Conservation (phyloP, 2,329 filamentous ascomycete species). For the Alternaria novae-zelandiae region DNA sequence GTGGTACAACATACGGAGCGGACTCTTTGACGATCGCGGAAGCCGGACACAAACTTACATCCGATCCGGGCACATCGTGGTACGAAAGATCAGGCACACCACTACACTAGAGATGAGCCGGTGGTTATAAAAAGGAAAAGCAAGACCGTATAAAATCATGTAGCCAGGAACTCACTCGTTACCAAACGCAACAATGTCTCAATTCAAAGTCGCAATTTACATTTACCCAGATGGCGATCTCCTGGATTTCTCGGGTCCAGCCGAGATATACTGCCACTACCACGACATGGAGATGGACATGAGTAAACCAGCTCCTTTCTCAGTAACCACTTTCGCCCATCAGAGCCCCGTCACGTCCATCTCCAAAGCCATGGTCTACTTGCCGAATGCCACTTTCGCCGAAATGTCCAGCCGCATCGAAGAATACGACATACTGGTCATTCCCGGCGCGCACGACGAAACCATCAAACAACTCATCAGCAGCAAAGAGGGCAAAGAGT, state of each 20-base stretch:
- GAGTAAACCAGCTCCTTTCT: slow-evolving; percentile 37
- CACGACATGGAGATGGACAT: slow-evolving; percentile 20
- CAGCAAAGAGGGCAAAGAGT: slow-evolving; percentile 24
- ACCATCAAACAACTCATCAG: slow-evolving; percentile 32
- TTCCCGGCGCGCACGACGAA: slow-evolving; percentile 45
- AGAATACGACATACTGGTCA: slow-evolving; percentile 49
- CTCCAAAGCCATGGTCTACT: slow-evolving; percentile 34
- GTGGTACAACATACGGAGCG: background rate
- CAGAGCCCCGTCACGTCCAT: slow-evolving; percentile 30
- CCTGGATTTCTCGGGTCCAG: slow-evolving; percentile 51
- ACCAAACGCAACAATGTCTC: slow-evolving; percentile 4
- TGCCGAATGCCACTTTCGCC: slow-evolving; percentile 39
- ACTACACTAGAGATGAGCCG: background rate
- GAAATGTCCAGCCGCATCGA: slow-evolving; percentile 34
- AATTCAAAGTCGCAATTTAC: slow-evolving; percentile 49
- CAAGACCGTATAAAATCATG: background rate
- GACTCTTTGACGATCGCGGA: background rate
- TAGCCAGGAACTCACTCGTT: background rate
- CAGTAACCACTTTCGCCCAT: slow-evolving; percentile 43
- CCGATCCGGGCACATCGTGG: background rate
- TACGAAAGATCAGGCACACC: background rate
- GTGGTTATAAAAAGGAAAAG: background rate
- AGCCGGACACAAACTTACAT: slow-evolving; percentile 1
- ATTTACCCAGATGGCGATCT: slow-evolving; percentile 49
- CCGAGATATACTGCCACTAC: slow-evolving; percentile 46